Evolutionary conservation across 176 grass and related monocot species (phyloP), one percentile per base, ranked within the genome.

Genomic region (Poa annua): DNA sequence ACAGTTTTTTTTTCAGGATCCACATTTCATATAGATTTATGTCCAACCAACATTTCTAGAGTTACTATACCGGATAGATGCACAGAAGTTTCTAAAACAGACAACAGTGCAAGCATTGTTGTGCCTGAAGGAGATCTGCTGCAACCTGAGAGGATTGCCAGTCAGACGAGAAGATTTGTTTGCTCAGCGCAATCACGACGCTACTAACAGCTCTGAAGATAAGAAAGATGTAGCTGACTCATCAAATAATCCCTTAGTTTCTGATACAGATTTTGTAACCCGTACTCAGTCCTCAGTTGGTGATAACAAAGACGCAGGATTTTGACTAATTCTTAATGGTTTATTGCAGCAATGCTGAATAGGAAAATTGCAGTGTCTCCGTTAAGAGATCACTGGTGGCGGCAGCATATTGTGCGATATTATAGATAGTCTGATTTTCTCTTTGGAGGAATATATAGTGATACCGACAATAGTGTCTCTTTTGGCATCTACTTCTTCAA

Each of bases 91-190:
- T 84, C 64, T 57, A 76, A 66, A 64, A 67, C 60, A 29, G 69
- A 75, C 50, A 53, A 75, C 41, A 48, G 29, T 29, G 29, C 78
- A 36, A 24, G 83, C 80, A 90, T 90, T 8, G 61, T 79, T 60
- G 85, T 98, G 75, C 83, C 82, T 53, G 92, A 90, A 81, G 90
- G 90, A 61, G 88, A 98, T 76, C 13, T 95, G 39, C 90, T 98
- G 68, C 88, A 92, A 21, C 82, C 96, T 14, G 96, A 91, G 69
- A 91, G 86, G 44, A 89, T 66, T 24, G 33, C 74, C 26, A 82
- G 85, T 95, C 42, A 95, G 54, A 63, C 93, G 86, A 72, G 90
- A 89, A 34, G 56, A 11, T 21, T 3, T 83, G 59, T 19, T 90
- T 86, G 81, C 16, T 66, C 71, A 84, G 19, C 71, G 61, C 61